Evolutionary conservation across 108 stramenopile species (phyloP).

Genomic region (Mediolabrus comicus): DNA sequence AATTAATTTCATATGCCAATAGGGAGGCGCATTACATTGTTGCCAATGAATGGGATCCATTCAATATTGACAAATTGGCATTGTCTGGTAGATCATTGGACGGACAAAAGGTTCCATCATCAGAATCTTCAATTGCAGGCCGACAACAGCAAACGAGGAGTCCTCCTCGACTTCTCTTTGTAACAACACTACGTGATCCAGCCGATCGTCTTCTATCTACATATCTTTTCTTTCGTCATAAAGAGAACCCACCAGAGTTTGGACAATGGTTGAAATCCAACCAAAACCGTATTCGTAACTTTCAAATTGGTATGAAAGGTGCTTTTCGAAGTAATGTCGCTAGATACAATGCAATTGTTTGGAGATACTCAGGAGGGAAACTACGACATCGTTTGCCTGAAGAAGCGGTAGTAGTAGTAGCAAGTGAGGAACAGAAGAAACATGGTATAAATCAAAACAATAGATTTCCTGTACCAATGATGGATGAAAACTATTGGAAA

Average conservation of each 20-base stretch:
- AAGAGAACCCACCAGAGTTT: constrained; percentile 14
- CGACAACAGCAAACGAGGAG: neutral
- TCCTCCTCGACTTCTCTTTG: constrained; percentile 20
- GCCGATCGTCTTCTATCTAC: constrained; percentile 50
- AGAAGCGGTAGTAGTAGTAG: too few relatives aligned
- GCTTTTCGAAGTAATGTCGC: constrained; percentile 16
- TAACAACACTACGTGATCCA: constrained; percentile 53
- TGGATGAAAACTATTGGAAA: constrained; percentile 13
- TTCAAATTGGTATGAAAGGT: constrained; percentile 1
- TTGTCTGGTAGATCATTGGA: constrained; percentile 11
- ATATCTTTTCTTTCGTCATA: constrained; percentile 45
- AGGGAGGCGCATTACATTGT: constrained; percentile 17
- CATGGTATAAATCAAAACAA: neutral
- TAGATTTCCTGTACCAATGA: neutral
- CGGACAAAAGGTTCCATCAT: neutral
- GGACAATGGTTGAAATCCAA: constrained; percentile 15
- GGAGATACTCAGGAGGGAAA: constrained; percentile 46
- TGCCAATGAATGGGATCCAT: constrained; percentile 53
- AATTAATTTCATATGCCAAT: constrained; percentile 6
- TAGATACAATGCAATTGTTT: constrained; percentile 39
- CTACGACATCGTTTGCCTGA: neutral
- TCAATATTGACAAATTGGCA: constrained; percentile 8
- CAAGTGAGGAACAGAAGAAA: neutral
- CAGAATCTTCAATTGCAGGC: neutral
- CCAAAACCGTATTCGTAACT: neutral